A percentile compares a stretch with the other conserved stretches of the same genome.
Evolutionary conservation across 345 rosid genomes (phyloP).

Genomic region (Viola odorata): DNA sequence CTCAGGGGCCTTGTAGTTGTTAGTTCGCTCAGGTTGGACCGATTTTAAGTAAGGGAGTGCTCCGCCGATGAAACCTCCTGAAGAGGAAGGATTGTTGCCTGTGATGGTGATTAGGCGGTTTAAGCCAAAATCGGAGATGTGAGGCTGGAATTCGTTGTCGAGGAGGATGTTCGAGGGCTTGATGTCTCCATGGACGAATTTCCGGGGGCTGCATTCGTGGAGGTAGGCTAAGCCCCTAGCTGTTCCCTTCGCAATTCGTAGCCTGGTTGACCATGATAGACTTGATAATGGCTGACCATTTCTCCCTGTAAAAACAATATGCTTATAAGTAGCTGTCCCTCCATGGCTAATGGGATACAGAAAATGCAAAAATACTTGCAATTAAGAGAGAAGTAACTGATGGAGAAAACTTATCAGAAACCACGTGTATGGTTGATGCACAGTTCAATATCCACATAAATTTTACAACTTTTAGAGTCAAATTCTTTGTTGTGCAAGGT

Average conservation of each 20-base stretch:
- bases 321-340: neutral
- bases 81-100: conserved; percentile 47
- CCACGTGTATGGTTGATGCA: neutral
- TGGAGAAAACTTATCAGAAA: neutral
- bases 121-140: conserved; percentile 85
- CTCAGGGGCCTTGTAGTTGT: conserved; percentile 80
- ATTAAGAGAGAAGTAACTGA: no score
- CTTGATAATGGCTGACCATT: conserved; percentile 68
- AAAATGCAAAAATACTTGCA: neutral
- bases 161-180: conserved; percentile 93
- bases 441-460: no score
- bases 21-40: conserved; percentile 47
- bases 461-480: no score
- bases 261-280: conserved; percentile 83
- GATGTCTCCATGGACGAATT: conserved; percentile 81
- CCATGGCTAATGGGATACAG: neutral
- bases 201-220: conserved; percentile 95
- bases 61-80: conserved; percentile 76
- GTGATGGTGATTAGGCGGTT: conserved; percentile 72
- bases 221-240: conserved; percentile 94
- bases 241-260: conserved; percentile 75
- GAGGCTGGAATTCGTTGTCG: conserved; percentile 65
- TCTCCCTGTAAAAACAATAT: conserved; percentile 43
- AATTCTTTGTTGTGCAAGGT: no score
- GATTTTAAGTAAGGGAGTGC: conserved; percentile 68